These are phyloP conservation scores for Fusarium proliferatum DNA, from an alignment of 2,329 filamentous ascomycete genomes.

Conservation along the genomic window DNA sequence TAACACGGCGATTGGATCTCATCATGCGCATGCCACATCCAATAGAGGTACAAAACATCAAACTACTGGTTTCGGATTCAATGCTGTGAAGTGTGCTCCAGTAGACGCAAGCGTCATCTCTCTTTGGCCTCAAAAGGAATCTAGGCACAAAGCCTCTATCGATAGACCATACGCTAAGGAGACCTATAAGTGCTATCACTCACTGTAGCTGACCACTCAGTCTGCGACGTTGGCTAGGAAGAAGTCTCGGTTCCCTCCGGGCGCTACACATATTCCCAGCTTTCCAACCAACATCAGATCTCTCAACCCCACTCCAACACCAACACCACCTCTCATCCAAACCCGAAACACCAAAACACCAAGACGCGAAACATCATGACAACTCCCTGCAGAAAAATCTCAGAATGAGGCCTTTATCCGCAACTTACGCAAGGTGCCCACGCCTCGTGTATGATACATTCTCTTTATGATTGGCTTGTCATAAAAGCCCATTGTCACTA, in stretches of 20 bases:
- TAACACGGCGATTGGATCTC: slow-evolving; percentile 26
- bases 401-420: slow-evolving; percentile 4
- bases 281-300: slow-evolving; percentile 13
- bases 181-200: slow-evolving; percentile 12
- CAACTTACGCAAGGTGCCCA: slow-evolving; percentile 17
- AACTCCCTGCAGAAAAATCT: slow-evolving; percentile 12
- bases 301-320: slow-evolving; percentile 15
- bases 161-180: slow-evolving; percentile 18
- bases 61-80: slow-evolving; percentile 6
- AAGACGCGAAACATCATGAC: slow-evolving; percentile 38
- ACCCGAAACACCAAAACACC: slow-evolving; percentile 34
- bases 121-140: slow-evolving; percentile 15
- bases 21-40: slow-evolving; percentile 23
- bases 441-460: slow-evolving; percentile 4
- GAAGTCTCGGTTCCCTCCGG: slow-evolving; percentile 38
- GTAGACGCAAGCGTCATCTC: slow-evolving; percentile 15
- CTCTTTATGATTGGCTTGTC: slow-evolving; percentile 26
- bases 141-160: neutral
- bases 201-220: slow-evolving; percentile 15
- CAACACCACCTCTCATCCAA: slow-evolving; percentile 14
- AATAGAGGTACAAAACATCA: slow-evolving; percentile 10
- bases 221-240: slow-evolving; percentile 31
- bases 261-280: slow-evolving; percentile 29
- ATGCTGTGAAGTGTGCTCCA: neutral
- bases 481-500: slow-evolving; percentile 1